Base-by-base conservation (phyloP, 768 basidiomycete species). In the Termitomyces sp. region DNA sequence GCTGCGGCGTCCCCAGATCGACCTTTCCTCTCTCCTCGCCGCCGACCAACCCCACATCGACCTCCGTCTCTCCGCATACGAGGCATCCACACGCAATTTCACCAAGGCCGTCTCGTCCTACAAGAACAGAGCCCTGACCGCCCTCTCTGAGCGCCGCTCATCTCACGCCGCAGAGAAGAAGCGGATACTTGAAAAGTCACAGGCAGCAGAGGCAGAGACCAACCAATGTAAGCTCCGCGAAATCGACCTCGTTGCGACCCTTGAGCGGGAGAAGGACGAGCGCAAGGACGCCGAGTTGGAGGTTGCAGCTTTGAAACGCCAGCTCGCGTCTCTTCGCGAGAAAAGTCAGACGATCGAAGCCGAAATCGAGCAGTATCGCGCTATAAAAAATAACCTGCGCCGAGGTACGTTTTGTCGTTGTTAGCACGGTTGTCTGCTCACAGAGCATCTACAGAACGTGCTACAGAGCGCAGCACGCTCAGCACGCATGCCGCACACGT, bases 181-280 rank as follows among this genome's bases (percentile, higher is more conserved):
- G 64, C 79, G 78, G 56, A 57, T 84, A 0, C 55, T 70, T 7
- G 92, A 93, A 46, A 83, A 81, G 65, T 81, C 72, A 9, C 77
- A 83, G 41, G 75, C 80, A 7, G 75, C 84, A 0, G 88, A 94
- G 65, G 63, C 73, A 0, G 87, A 92, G 68, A 93, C 81, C 2
- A 85, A 82, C 51, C 75, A 84, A 41, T 92, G 89, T 70, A 89
- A 92, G 60, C 65, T 89, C 49, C 80, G 76, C 62, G 93, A 94
- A 69, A 86, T 91, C 29, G 86, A 90, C 49, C 77, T 95, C 52
- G 77, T 91, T 2, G 80, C 82, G 89, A 89, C 80, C 10, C 68
- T 91, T 47, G 85, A 83, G 60, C 72, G 75, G 51, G 90, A 91
- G 64, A 82, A 85, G 54, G 84, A 87, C 52, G 90, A 91, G 64